Evolutionary conservation across 257 asterid genomes (phyloP).

Genomic region (Petunia axillaris): DNA sequence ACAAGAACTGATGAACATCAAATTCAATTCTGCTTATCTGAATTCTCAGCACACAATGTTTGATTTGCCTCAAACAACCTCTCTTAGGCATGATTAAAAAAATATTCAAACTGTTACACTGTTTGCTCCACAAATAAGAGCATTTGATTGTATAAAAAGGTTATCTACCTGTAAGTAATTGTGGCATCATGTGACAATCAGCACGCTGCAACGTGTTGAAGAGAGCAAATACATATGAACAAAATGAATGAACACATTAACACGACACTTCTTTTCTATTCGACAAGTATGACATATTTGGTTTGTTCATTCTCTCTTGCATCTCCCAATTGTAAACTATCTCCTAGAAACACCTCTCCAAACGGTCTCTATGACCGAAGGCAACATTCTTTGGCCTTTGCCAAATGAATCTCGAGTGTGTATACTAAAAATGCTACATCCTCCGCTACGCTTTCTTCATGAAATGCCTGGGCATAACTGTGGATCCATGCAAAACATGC

Average conservation of each 20-base stretch:
- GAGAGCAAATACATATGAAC: constrained; percentile 48
- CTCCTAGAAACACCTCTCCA: not conserved
- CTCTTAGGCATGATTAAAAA: not conserved
- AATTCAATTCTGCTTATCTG: not conserved
- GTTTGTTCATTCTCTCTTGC: constrained; percentile 17
- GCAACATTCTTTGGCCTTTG: constrained; percentile 34
- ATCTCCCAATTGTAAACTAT: not conserved
- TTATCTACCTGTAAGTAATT: constrained; percentile 16
- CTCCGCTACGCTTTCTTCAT: constrained; percentile 38
- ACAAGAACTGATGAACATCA: not conserved
- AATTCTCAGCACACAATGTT: not conserved
- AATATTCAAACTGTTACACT: constrained; percentile 6
- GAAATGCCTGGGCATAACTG: constrained; percentile 17
- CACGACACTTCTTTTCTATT: constrained; percentile 25
- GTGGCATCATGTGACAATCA: constrained; percentile 24
- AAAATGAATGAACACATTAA: constrained; percentile 55
- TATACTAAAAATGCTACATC: constrained; percentile 44
- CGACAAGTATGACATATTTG: not conserved
- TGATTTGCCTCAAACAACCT: not conserved
- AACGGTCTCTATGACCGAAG: constrained; percentile 3
- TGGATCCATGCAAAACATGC: constrained; percentile 19
- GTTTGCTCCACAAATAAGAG: constrained; percentile 20
- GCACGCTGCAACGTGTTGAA: constrained; percentile 22
- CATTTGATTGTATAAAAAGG: constrained; percentile 4
- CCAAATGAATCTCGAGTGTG: constrained; percentile 31